Evolutionary conservation across 106 monocot genomes (phyloP).

Genomic region (Dendrobium nobile): DNA sequence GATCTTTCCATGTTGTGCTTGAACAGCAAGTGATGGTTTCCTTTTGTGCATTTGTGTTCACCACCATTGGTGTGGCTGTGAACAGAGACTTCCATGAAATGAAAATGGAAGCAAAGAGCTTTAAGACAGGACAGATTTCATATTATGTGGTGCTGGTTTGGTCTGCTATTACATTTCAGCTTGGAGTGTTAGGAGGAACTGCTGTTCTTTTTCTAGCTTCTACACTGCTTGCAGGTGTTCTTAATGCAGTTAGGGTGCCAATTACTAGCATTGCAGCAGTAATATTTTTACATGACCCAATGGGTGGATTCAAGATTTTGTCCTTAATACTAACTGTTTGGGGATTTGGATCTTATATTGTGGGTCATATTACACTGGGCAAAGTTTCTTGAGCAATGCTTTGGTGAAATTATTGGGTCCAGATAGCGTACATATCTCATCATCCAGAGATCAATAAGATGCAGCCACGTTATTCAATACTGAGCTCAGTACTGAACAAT

Average conservation of each 20-base stretch:
- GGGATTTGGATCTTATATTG: conserved; percentile 84
- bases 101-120: conserved; percentile 51
- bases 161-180: conserved; percentile 82
- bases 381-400: conserved; percentile 2
- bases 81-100: conserved; percentile 50
- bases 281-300: conserved; percentile 73
- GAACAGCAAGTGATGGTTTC: conserved; percentile 94
- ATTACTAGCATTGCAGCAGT: conserved; percentile 78
- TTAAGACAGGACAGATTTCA: conserved; percentile 46
- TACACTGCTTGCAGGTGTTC: conserved; percentile 84
- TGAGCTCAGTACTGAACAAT: too few species aligned
- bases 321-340: conserved; percentile 79
- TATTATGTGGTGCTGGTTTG: conserved; percentile 71
- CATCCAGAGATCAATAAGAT: too few species aligned
- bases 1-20: conserved; percentile 83
- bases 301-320: conserved; percentile 91
- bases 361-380: conserved; percentile 39
- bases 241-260: conserved; percentile 89
- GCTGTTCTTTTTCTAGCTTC: conserved; percentile 85
- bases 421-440: too few species aligned
- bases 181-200: conserved; percentile 76
- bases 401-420: too few species aligned
- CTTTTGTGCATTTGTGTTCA: conserved; percentile 63
- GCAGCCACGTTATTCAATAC: too few species aligned
- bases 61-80: conserved; percentile 55